Base-by-base conservation (phyloP, 2,329 filamentous ascomycete species). In the Neonectria faginata region DNA sequence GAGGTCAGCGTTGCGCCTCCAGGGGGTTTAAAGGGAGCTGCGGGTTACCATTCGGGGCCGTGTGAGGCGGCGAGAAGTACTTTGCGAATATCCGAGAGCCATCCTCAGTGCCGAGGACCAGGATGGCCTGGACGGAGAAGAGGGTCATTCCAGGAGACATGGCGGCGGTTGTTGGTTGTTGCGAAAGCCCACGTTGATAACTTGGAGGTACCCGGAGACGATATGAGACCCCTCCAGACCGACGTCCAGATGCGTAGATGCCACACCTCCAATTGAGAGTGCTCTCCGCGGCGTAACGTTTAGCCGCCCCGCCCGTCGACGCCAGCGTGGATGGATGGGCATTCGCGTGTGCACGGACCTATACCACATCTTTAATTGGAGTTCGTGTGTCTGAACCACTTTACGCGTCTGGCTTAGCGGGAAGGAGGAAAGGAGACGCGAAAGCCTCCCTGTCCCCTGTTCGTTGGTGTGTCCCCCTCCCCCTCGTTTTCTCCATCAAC, bases 41-140 rank as follows among this genome's bases (percentile, higher is more conserved):
- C 42, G 60, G 60, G 66, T 69, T 77, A 80, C 77, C 76, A 61
- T 77, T 70, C 47, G 79, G 78, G 75, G 78, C 79, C 79, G 77
- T 79, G 76, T 83, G 91, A 80, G 79, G 91, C 83, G 80, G 84
- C 80, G 80, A 81, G 85, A 95, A 97, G 88, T 97, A 97, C 85
- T 97, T 97, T 76, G 94, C 89, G 79, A 97, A 93, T 82, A 98
- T 92, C 79, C 95, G 89, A 66, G 92, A 92, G 77, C 92, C 92
- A 80, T 98, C 95, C 81, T 97, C 93, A 66, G 91, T 90, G 75
- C 91, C 89, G 78, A 94, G 89, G 73, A 94, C 89, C 71, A 93
- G 85, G 78, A 94, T 86, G 76, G 92, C 92, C 79, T 92, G 91
- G 76, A 94, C 86, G 75, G 90, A 89, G 83, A 91, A 91, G 48